Percentiles rank a stretch among this genome's conserved stretches.
Evolutionary conservation across 2,329 filamentous ascomycete species (phyloP).

Genomic region (Calycina marina): DNA sequence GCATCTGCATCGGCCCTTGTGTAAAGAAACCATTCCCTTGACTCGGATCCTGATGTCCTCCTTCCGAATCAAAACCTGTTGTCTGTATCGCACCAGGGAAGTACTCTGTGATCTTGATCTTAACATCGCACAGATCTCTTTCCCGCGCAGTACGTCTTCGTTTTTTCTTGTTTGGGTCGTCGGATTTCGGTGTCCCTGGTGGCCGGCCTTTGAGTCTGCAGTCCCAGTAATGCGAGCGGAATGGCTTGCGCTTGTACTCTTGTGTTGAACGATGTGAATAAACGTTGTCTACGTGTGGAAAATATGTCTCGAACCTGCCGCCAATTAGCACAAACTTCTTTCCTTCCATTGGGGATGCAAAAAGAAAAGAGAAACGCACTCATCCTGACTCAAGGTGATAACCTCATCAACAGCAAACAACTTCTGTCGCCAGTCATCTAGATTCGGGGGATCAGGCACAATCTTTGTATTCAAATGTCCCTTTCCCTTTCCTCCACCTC

Average conservation of each 20-base stretch:
- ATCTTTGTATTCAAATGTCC: slow-evolving; percentile 41
- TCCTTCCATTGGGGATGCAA: neutral
- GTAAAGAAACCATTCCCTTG: slow-evolving; percentile 21
- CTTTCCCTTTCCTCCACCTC: slow-evolving; percentile 29
- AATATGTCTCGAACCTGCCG: slow-evolving; percentile 63
- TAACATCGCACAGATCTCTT: slow-evolving; percentile 70
- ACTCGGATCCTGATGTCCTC: slow-evolving; percentile 14
- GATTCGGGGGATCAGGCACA: slow-evolving; percentile 50
- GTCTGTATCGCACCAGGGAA: slow-evolving; percentile 36
- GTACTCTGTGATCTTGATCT: slow-evolving; percentile 76
- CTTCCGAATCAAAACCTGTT: slow-evolving; percentile 17
- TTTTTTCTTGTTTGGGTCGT: slow-evolving; percentile 71
- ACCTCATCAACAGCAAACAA: slow-evolving; percentile 63
- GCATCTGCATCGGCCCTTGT: slow-evolving; percentile 13
- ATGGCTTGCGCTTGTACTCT: slow-evolving; percentile 67
- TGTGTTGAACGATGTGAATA: slow-evolving; percentile 76
- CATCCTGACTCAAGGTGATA: slow-evolving; percentile 57
- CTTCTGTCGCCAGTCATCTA: slow-evolving; percentile 54
- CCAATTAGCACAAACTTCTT: slow-evolving; percentile 1
- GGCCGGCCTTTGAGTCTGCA: slow-evolving; percentile 69
- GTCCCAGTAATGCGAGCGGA: slow-evolving; percentile 75
- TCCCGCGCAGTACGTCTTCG: slow-evolving; percentile 62
- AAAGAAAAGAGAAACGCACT: slow-evolving; percentile 33
- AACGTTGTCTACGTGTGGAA: slow-evolving; percentile 71
- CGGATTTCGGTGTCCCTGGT: slow-evolving; percentile 64